phyloP scores from a whole-genome alignment of 179 eudicot genomes.

The Silene noctiflora region DNA sequence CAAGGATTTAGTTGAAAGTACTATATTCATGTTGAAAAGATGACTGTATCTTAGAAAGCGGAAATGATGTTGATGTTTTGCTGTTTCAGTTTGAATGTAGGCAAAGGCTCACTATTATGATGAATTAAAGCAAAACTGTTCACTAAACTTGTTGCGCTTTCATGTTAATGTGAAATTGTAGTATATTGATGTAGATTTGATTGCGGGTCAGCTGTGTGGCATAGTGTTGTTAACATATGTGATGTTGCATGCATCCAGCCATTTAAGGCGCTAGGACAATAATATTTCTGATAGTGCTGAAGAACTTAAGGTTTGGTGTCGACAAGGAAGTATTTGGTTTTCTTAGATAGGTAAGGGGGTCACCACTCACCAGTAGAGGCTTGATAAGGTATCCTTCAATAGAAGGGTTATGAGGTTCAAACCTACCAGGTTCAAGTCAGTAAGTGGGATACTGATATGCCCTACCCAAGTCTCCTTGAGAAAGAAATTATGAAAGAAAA shows the following conservation, averaged over 20 bases:
- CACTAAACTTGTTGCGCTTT: neutral
- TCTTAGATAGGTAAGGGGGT: neutral
- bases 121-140: too few species aligned
- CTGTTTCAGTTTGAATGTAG: neutral
- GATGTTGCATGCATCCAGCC: neutral
- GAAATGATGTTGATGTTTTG: neutral
- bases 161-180: neutral
- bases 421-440: neutral
- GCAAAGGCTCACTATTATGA: neutral
- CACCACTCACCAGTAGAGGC: neutral
- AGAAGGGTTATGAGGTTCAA: conserved; percentile 3
- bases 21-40: neutral
- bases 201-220: neutral
- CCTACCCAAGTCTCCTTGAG: neutral
- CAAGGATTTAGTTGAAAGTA: neutral
- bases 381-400: neutral
- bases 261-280: neutral
- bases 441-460: neutral
- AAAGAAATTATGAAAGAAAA: neutral
- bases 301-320: neutral
- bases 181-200: neutral
- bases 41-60: neutral
- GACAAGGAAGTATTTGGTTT: neutral
- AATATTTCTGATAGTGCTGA: too few species aligned
- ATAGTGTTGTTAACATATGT: neutral